phyloP scores from a whole-genome alignment of 2,329 filamentous ascomycete species.

The Macrophomina phaseolina region DNA sequence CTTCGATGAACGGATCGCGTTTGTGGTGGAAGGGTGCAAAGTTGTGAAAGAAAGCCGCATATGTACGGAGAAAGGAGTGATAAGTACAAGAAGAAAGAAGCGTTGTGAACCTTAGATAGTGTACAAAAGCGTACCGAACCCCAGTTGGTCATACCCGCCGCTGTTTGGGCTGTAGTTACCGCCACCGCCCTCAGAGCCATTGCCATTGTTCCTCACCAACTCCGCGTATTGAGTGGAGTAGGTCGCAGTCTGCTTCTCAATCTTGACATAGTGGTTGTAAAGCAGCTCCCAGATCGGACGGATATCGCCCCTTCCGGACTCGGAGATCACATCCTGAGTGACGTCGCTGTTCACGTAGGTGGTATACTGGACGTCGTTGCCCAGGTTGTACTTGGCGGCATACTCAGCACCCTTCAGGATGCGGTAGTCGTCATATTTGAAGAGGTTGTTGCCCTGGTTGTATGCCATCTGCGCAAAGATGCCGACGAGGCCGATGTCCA shows the following conservation, averaged over 20 bases:
- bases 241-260: conserved; percentile 46
- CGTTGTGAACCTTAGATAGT: not conserved
- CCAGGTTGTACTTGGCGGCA: conserved; percentile 50
- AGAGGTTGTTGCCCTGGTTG: conserved; percentile 53
- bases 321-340: conserved; percentile 43
- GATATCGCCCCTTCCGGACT: conserved; percentile 39
- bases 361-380: conserved; percentile 51
- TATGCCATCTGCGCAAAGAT: conserved; percentile 50
- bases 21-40: not conserved
- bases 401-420: conserved; percentile 49
- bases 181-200: conserved; percentile 52
- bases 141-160: conserved; percentile 51
- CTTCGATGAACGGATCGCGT: not conserved
- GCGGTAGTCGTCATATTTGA: conserved; percentile 40
- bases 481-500: conserved; percentile 49
- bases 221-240: conserved; percentile 46
- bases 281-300: conserved; percentile 50
- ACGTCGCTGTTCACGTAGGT: conserved; percentile 48
- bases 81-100: not conserved
- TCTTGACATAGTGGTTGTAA: conserved; percentile 43
- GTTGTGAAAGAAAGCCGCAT: not conserved
- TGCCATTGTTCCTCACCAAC: conserved; percentile 39
- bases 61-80: not conserved
- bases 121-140: conserved; percentile 43
- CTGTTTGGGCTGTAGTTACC: conserved; percentile 50